Evolutionary conservation across 306 rosid species (phyloP).

Genomic region (Styphnolobium japonicum): DNA sequence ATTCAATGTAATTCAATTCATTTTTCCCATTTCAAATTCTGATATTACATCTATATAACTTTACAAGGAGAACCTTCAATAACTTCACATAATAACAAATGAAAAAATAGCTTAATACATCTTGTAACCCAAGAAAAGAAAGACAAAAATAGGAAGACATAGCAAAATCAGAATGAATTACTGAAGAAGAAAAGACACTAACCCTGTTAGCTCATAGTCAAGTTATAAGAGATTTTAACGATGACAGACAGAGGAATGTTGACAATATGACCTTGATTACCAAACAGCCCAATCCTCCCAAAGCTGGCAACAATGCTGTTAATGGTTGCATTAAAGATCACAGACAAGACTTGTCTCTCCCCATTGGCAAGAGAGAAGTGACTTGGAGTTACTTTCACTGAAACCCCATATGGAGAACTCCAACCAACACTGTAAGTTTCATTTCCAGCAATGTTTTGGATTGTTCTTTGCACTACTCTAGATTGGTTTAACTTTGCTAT

Average conservation of each 20-base stretch:
- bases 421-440: conserved; percentile 76
- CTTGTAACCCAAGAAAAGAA: conserved; percentile 1
- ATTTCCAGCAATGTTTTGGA: conserved; percentile 61
- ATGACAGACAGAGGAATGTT: conserved; percentile 82
- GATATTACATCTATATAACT: conserved; percentile 31
- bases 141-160: background rate
- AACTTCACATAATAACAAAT: conserved; percentile 44
- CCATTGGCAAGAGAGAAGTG: conserved; percentile 58
- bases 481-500: conserved; percentile 73
- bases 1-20: no score
- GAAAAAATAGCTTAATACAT: conserved; percentile 41
- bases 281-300: conserved; percentile 93
- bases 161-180: background rate
- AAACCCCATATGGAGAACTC: conserved; percentile 84
- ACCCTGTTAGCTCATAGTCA: conserved; percentile 30
- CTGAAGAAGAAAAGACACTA: background rate
- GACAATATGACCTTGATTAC: conserved; percentile 74
- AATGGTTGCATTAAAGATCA: conserved; percentile 56
- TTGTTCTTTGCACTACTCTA: conserved; percentile 56
- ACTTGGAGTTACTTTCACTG: conserved; percentile 61
- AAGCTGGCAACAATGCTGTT: conserved; percentile 74
- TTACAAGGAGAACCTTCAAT: conserved; percentile 19
- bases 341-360: conserved; percentile 58
- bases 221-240: conserved; percentile 43
- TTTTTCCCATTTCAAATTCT: no score